Conservation (phyloP, 2,329 filamentous ascomycete species). For the Arachnomyces sp. region DNA sequence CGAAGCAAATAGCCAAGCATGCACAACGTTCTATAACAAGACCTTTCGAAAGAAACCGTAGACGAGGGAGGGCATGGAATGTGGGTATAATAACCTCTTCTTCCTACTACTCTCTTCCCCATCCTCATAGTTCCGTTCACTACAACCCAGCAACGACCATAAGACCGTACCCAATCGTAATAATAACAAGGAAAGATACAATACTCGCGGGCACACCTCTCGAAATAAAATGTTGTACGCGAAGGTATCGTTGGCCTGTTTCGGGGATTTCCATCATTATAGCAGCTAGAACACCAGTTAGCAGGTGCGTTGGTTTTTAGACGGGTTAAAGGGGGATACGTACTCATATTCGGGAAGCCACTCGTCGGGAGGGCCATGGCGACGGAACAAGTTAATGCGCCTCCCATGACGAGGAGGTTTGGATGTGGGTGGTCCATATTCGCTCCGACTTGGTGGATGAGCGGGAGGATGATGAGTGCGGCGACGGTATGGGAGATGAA, state of each 20-base stretch:
- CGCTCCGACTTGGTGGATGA: constrained; percentile 77
- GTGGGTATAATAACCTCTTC: too few species aligned
- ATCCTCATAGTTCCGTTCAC: too few species aligned
- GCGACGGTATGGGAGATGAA: constrained; percentile 98
- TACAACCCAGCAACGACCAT: constrained; percentile 69
- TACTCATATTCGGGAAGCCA: constrained; percentile 99
- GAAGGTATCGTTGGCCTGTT: constrained; percentile 82
- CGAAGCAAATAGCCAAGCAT: too few species aligned
- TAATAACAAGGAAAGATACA: constrained; percentile 69
- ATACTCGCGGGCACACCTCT: constrained; percentile 84
- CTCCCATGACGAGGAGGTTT: constrained; percentile 89
- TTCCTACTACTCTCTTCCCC: too few species aligned
- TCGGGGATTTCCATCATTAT: constrained; percentile 98
- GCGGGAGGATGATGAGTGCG: constrained; percentile 83
- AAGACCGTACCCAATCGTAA: constrained; percentile 82
- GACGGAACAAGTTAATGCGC: constrained; percentile 93
- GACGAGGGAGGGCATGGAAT: too few species aligned
- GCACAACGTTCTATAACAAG: too few species aligned
- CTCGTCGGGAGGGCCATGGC: constrained; percentile 94
- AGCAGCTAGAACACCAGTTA: constrained; percentile 52
- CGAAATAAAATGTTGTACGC: constrained; percentile 89
- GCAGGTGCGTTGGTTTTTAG: constrained; percentile 4
- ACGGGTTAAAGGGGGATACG: constrained; percentile 38
- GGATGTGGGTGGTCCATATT: constrained; percentile 84
- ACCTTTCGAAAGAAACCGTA: too few species aligned